Conservation (phyloP, 768 basidiomycete genomes). For the Podaxis pistillaris region DNA sequence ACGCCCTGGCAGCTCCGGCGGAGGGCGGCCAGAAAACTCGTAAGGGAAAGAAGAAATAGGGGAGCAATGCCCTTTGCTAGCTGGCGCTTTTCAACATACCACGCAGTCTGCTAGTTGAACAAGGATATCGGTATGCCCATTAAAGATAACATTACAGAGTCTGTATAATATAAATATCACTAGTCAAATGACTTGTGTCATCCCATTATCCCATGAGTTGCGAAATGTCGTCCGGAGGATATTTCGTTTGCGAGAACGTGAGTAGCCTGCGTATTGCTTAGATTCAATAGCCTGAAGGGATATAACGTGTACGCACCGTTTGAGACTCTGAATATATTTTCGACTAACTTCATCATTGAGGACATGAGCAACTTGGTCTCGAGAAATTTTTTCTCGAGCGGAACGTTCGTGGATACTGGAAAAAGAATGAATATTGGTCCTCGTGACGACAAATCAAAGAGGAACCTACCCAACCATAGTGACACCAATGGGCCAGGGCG, state of each 20-base stretch:
- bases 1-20: slow-evolving; percentile 53
- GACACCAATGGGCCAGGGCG: slow-evolving; percentile 99
- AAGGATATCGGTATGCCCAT: background rate
- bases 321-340: slow-evolving; percentile 98
- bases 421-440: slow-evolving; percentile 5
- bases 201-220: slow-evolving; percentile 82
- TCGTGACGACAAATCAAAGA: background rate
- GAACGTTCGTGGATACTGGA: slow-evolving; percentile 94
- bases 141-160: background rate
- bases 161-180: background rate
- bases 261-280: slow-evolving; percentile 57
- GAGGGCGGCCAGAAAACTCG: slow-evolving; percentile 25
- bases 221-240: slow-evolving; percentile 89
- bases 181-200: background rate
- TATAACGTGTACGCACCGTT: slow-evolving; percentile 57
- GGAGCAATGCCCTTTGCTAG: background rate
- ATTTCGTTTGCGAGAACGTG: slow-evolving; percentile 95
- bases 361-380: slow-evolving; percentile 96
- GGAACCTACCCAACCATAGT: slow-evolving; percentile 92
- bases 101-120: background rate
- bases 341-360: slow-evolving; percentile 98
- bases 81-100: background rate
- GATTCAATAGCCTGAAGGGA: background rate
- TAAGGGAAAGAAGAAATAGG: slow-evolving; percentile 39
- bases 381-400: slow-evolving; percentile 96